These are phyloP conservation scores for Hygrophila difformis DNA, from an alignment of 257 asterid genomes.

Conservation along the genomic window DNA sequence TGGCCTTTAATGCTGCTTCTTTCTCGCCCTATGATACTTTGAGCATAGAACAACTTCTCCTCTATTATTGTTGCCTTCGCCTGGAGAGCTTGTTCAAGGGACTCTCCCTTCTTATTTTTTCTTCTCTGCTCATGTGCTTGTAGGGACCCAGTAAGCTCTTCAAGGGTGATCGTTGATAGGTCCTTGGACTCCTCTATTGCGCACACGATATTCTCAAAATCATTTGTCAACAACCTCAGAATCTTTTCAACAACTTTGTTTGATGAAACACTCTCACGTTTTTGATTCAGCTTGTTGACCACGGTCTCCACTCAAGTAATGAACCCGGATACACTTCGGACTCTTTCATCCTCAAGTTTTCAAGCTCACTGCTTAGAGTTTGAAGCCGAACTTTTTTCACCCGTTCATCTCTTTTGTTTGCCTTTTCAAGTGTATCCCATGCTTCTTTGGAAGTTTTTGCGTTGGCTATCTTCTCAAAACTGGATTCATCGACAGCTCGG, in stretches of 20 bases:
- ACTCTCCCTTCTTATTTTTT: background rate
- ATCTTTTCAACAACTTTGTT: background rate
- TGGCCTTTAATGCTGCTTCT: background rate
- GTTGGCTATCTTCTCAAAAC: slow-evolving; percentile 1
- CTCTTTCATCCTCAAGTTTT: background rate
- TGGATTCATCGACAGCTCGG: background rate
- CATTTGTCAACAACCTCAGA: background rate
- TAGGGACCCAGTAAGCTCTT: too few relatives aligned
- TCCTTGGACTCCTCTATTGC: too few relatives aligned
- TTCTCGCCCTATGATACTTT: background rate
- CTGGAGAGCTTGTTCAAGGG: background rate
- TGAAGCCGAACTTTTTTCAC: slow-evolving; percentile 10
- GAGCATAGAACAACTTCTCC: background rate
- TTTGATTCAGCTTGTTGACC: slow-evolving; percentile 5
- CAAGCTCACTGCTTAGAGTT: slow-evolving; percentile 10
- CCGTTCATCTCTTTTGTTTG: background rate
- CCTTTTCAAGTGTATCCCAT: background rate
- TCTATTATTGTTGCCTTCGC: background rate
- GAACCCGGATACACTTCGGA: background rate
- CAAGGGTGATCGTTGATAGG: background rate
- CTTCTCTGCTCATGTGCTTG: background rate
- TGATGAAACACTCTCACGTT: background rate
- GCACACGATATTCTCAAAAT: too few relatives aligned
- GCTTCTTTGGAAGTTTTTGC: background rate
- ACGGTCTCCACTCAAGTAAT: slow-evolving; percentile 1